Conservation (phyloP, 257 asterid species). For the Capsicum pubescens region DNA sequence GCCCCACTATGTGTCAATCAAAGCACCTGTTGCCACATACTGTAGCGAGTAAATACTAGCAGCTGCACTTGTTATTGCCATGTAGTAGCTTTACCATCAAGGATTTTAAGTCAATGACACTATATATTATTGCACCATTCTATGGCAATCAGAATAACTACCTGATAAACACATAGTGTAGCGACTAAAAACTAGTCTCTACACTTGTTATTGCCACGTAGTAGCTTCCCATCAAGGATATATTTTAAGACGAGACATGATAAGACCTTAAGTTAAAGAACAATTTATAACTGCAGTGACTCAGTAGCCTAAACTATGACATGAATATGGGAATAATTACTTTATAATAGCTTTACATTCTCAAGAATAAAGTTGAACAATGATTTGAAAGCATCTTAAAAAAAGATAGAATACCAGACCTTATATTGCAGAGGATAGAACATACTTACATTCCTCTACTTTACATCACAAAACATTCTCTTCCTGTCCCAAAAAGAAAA, state of each 20-base stretch:
- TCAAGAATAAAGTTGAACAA: constrained; percentile 16
- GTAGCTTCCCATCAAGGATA: too few relatives aligned
- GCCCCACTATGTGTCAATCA: too few relatives aligned
- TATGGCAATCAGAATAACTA: neutral
- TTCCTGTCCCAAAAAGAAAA: neutral
- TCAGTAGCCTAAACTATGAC: neutral
- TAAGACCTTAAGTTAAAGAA: neutral
- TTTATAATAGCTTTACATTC: constrained; percentile 1
- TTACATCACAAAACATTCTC: constrained; percentile 7
- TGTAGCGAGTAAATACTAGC: too few relatives aligned
- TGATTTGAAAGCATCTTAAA: neutral
- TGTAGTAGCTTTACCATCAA: too few relatives aligned
- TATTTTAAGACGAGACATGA: neutral
- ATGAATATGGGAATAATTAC: neutral
- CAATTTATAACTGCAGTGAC: neutral
- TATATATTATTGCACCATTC: too few relatives aligned
- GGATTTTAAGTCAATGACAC: too few relatives aligned
- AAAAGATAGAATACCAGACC: neutral
- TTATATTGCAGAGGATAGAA: neutral
- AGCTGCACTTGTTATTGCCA: too few relatives aligned
- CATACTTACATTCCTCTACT: constrained; percentile 27
- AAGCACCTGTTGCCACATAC: too few relatives aligned
- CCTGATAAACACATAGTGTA: neutral
- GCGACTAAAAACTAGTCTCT: neutral
- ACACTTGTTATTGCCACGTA: neutral